These are phyloP conservation scores for Aeminium ludgeri DNA, from an alignment of 495 filamentous ascomycete genomes.

Conservation along the genomic window DNA sequence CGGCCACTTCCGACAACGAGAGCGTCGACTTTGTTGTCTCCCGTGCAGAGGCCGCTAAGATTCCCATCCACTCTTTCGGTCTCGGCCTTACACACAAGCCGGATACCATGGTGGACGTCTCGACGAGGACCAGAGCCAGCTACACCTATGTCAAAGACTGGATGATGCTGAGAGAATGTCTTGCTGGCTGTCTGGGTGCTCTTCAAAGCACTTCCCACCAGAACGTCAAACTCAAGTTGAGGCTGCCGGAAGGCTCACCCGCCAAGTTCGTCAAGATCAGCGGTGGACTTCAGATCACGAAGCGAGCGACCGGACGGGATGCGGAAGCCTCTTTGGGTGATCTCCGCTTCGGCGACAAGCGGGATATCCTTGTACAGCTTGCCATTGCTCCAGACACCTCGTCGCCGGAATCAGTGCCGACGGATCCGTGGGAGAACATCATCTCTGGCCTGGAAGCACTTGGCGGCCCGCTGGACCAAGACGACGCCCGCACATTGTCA, in stretches of 20 bases:
- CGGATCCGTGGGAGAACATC: slow-evolving; percentile 93
- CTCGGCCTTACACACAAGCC: slow-evolving; percentile 95
- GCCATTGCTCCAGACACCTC: slow-evolving; percentile 81
- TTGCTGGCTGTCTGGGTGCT: slow-evolving; percentile 87
- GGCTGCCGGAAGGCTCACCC: slow-evolving; percentile 86
- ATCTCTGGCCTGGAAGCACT: slow-evolving; percentile 91
- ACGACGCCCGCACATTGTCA: slow-evolving; percentile 67
- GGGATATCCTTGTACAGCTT: slow-evolving; percentile 89
- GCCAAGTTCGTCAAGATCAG: slow-evolving; percentile 98
- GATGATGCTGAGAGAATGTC: slow-evolving; percentile 99
- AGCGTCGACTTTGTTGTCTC: slow-evolving; percentile 97
- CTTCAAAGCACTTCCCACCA: slow-evolving; percentile 95
- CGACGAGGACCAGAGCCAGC: slow-evolving; percentile 85
- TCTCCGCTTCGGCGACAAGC: slow-evolving; percentile 90
- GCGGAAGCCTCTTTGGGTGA: slow-evolving; percentile 89
- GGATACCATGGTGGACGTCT: slow-evolving; percentile 95
- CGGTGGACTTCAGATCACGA: slow-evolving; percentile 89
- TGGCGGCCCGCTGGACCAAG: slow-evolving; percentile 74
- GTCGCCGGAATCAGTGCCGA: slow-evolving; percentile 70
- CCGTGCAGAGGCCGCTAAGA: slow-evolving; percentile 96
- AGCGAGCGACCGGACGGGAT: slow-evolving; percentile 90
- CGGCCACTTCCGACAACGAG: slow-evolving; percentile 89
- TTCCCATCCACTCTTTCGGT: slow-evolving; percentile 92
- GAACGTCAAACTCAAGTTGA: slow-evolving; percentile 92
- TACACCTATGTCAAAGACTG: slow-evolving; percentile 99